These are phyloP conservation scores for Termitomyces sp. DNA, from an alignment of 768 basidiomycete species.

Conservation along the genomic window DNA sequence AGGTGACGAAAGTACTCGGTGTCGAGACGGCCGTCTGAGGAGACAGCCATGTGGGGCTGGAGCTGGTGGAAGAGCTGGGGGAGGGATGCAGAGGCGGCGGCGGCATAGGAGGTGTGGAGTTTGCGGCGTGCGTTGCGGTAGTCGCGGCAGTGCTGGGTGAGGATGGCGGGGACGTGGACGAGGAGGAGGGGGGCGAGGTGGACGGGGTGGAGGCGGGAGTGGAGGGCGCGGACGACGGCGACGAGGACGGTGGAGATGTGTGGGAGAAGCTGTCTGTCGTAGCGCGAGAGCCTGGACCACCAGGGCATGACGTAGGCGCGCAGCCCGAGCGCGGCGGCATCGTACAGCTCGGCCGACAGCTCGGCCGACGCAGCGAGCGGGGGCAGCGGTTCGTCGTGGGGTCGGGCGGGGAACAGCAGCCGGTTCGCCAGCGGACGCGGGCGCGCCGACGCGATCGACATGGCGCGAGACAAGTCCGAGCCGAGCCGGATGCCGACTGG, in stretches of 20 bases:
- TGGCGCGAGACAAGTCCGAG: slow-evolving; percentile 2
- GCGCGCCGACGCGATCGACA: slow-evolving; percentile 24
- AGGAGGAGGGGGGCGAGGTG: slow-evolving; percentile 62
- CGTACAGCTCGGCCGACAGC: slow-evolving; percentile 66
- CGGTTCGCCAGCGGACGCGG: slow-evolving; percentile 38
- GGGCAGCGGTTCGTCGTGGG: slow-evolving; percentile 38
- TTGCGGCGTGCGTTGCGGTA: slow-evolving; percentile 66
- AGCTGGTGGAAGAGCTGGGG: slow-evolving; percentile 71
- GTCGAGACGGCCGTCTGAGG: slow-evolving; percentile 58
- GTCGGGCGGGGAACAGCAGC: slow-evolving; percentile 56
- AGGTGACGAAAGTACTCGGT: slow-evolving; percentile 75
- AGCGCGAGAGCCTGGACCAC: slow-evolving; percentile 81
- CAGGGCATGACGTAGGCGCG: slow-evolving; percentile 77
- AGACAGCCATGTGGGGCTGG: slow-evolving; percentile 82
- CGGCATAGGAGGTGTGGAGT: slow-evolving; percentile 62
- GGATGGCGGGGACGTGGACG: slow-evolving; percentile 53
- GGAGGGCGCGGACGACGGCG: slow-evolving; percentile 53
- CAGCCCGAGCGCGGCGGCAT: slow-evolving; percentile 73
- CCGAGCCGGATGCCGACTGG: not conserved
- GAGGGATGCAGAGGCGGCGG: slow-evolving; percentile 56
- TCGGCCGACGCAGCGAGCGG: slow-evolving; percentile 40
- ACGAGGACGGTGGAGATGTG: slow-evolving; percentile 58
- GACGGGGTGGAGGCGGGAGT: slow-evolving; percentile 44
- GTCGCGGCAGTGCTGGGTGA: slow-evolving; percentile 76
- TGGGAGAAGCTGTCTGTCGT: slow-evolving; percentile 79